Percentiles rank a stretch among this genome's conserved stretches.
These are phyloP conservation scores for Cornus kousa DNA, from an alignment of 148 eudicot genomes.

Conservation along the genomic window DNA sequence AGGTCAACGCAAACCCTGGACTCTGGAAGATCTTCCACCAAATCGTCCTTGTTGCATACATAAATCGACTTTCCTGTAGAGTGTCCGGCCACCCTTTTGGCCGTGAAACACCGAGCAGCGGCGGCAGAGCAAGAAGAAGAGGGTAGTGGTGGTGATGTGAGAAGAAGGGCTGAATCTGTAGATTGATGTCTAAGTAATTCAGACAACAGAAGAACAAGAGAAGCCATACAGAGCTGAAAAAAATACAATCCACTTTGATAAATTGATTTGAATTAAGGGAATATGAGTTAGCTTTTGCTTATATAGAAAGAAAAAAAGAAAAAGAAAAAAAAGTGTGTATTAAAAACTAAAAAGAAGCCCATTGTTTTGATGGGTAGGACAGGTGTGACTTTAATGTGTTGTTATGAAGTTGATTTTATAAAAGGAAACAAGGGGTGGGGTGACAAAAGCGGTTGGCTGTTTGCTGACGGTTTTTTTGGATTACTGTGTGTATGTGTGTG, in stretches of 20 bases:
- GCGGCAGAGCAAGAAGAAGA: not conserved
- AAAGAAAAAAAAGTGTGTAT: no score
- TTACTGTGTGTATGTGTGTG: no score
- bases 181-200: conserved; percentile 31
- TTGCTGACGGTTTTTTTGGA: not conserved
- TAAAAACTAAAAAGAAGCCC: no score
- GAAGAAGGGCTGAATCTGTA: conserved; percentile 5
- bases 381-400: not conserved
- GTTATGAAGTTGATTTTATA: not conserved
- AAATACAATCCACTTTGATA: not conserved
- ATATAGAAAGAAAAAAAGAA: no score
- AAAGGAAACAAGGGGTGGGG: not conserved
- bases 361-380: no score
- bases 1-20: conserved; percentile 30
- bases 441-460: not conserved
- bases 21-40: conserved; percentile 17
- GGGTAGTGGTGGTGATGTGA: conserved; percentile 10
- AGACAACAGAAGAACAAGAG: conserved; percentile 43
- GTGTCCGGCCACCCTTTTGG: conserved; percentile 7
- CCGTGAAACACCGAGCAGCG: not conserved
- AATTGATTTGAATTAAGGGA: not conserved
- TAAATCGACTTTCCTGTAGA: not conserved
- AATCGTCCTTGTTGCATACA: not conserved
- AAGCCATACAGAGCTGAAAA: conserved; percentile 27
- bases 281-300: not conserved